Evolutionary conservation across 257 asterid species (phyloP), one percentile per base, ranked within the genome.

Genomic region (Euphrasia confusa): DNA sequence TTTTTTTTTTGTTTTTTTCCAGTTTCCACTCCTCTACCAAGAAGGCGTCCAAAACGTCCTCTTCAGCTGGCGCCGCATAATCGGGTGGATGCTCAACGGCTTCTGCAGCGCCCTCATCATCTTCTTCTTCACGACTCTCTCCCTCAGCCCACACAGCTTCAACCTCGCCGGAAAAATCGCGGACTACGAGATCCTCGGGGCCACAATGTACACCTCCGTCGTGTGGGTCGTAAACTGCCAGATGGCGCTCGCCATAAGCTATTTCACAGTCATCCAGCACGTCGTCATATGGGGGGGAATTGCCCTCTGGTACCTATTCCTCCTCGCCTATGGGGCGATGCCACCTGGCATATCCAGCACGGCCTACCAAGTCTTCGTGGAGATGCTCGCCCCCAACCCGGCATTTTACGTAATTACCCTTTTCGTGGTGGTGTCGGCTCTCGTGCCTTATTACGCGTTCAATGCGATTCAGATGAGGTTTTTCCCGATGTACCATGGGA

Each of bases 21-120:
- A 93, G 97, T 93, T 93, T 66, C 99, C 99, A 5, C 49, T 85
- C 61, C 77, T 93, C n/a, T 93, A 93, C 78, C 99, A 93, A 87
- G 97, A 93, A 79, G 99, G 99, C 18, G 79, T 83, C 11, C 96
- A 82, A 65, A 87, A 93, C 55, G 79, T 87, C 59, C 95, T 93
- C 57, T 93, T 93, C 86, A 83, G 92, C 74, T 93, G 99, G 99
- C 79, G 81, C 3, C 89, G 97, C 0, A 79, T 93, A 64, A 68
- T 84, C 1, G 99, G 96, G 7, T 93, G 99, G 99, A 89, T 93
- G 94, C 28, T 87, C 54, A 93, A 93, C 3, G 99, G 97, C 0
- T 76, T 89, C 13, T 61, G 68, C 58, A 77, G 85, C 1, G 88
- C 86, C 40, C 15, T 82, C 60, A 87, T 93, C 45, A 84, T 93